Percentiles rank a stretch among this genome's conserved stretches.
phyloP scores from a whole-genome alignment of 768 basidiomycete species.

The Lentinula sp. region DNA sequence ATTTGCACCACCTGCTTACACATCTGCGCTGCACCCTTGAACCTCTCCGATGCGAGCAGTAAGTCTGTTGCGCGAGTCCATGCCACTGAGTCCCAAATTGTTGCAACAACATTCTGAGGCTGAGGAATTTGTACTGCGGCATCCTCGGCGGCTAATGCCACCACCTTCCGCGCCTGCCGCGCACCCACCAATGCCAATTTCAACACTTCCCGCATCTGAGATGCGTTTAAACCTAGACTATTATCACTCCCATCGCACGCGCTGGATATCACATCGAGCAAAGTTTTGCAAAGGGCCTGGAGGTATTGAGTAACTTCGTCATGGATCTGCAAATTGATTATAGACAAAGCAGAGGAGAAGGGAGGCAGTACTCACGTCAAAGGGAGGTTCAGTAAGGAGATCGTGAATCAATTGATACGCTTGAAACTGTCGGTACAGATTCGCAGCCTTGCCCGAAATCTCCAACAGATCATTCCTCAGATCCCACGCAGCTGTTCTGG shows the following conservation, averaged over 20 bases:
- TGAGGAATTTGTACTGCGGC: too few species aligned
- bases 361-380: conserved; percentile 31
- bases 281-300: conserved; percentile 36
- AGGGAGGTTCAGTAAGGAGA: conserved; percentile 51
- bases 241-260: conserved; percentile 36
- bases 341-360: conserved; percentile 1
- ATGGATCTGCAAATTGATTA: conserved; percentile 23
- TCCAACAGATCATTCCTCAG: conserved; percentile 57
- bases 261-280: conserved; percentile 41
- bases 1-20: conserved; percentile 53
- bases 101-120: conserved; percentile 20
- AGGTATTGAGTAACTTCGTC: conserved; percentile 46
- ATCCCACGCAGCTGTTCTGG: conserved; percentile 59
- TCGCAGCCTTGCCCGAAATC: conserved; percentile 55
- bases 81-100: conserved; percentile 52
- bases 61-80: conserved; percentile 48
- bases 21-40: conserved; percentile 58
- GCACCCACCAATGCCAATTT: conserved; percentile 61
- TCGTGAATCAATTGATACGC: conserved; percentile 65
- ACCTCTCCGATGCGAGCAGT: conserved; percentile 48
- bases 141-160: too few species aligned
- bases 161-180: conserved; percentile 56
- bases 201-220: conserved; percentile 74
- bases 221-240: conserved; percentile 39
- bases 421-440: conserved; percentile 72